These are phyloP conservation scores for Sinapis alba DNA, from an alignment of 441 rosid genomes.

Conservation along the genomic window DNA sequence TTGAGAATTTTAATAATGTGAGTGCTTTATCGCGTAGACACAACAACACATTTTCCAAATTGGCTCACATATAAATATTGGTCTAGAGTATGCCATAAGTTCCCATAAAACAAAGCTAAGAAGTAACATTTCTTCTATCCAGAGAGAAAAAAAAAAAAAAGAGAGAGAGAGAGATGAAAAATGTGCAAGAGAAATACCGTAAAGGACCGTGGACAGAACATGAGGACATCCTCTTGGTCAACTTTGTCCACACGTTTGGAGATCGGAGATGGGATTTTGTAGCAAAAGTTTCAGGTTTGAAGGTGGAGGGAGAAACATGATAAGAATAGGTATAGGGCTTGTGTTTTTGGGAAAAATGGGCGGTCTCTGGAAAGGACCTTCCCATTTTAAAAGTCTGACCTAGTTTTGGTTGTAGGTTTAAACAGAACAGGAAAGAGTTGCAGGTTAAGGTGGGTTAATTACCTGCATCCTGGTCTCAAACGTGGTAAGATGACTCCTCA, in stretches of 20 bases:
- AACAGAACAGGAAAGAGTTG: constrained; percentile 97
- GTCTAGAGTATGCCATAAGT: constrained; percentile 17
- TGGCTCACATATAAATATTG: constrained; percentile 39
- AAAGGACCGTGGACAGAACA: constrained; percentile 99
- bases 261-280: constrained; percentile 99
- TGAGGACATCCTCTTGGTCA: constrained; percentile 79
- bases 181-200: constrained; percentile 67
- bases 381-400: constrained; percentile 50
- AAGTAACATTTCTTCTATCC: constrained; percentile 24
- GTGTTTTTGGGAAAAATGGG: constrained; percentile 48
- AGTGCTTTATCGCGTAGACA: constrained; percentile 39
- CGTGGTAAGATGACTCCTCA: constrained; percentile 89
- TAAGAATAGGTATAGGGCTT: constrained; percentile 61
- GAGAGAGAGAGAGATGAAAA: constrained; percentile 48
- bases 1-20: constrained; percentile 42
- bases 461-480: constrained; percentile 93
- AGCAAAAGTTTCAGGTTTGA: constrained; percentile 99
- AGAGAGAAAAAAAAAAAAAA: constrained; percentile 27
- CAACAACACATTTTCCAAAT: constrained; percentile 37
- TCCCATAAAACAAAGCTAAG: constrained; percentile 35
- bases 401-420: constrained; percentile 86
- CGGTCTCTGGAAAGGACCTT: constrained; percentile 53
- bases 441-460: constrained; percentile 97
- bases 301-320: constrained; percentile 93
- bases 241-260: constrained; percentile 90